Conservation (phyloP, 768 basidiomycete species). For the Tephrocybe sp. region DNA sequence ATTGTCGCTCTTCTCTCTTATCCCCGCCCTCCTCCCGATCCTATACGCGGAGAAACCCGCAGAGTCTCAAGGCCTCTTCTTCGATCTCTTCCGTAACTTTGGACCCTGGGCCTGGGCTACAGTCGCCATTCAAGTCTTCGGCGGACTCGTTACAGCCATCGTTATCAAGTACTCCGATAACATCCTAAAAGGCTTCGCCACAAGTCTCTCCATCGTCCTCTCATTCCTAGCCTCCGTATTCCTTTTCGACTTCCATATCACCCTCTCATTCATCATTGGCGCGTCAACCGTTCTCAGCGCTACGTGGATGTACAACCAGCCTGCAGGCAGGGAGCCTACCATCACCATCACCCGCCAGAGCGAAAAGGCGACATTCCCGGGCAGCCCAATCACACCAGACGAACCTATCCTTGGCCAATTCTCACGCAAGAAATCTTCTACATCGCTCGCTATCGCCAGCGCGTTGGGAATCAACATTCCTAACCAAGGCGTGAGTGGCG, state of each 20-base stretch:
- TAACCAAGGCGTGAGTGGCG: constrained; percentile 13
- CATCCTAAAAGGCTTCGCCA: constrained; percentile 96
- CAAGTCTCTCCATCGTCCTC: constrained; percentile 87
- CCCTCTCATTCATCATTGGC: constrained; percentile 82
- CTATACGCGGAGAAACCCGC: constrained; percentile 47
- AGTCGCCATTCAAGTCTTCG: constrained; percentile 85
- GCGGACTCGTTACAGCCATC: constrained; percentile 89
- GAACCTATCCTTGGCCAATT: constrained; percentile 64
- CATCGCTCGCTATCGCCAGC: constrained; percentile 49
- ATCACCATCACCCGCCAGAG: constrained; percentile 24
- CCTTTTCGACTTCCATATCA: constrained; percentile 88
- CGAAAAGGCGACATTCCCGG: constrained; percentile 26
- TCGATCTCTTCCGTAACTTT: constrained; percentile 78
- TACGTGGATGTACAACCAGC: constrained; percentile 95
- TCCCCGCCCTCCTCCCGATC: constrained; percentile 85
- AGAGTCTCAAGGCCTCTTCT: constrained; percentile 47
- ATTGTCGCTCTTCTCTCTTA: constrained; percentile 83
- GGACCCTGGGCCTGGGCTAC: constrained; percentile 96
- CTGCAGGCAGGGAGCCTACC: constrained; percentile 33
- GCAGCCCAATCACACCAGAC: constrained; percentile 40
- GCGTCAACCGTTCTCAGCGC: constrained; percentile 81
- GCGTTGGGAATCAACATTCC: constrained; percentile 40
- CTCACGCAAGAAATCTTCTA: constrained; percentile 38
- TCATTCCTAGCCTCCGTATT: constrained; percentile 92
- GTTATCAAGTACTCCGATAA: constrained; percentile 98